These are phyloP conservation scores for Lentinula aciculospora DNA, from an alignment of 768 basidiomycete genomes.

Conservation along the genomic window DNA sequence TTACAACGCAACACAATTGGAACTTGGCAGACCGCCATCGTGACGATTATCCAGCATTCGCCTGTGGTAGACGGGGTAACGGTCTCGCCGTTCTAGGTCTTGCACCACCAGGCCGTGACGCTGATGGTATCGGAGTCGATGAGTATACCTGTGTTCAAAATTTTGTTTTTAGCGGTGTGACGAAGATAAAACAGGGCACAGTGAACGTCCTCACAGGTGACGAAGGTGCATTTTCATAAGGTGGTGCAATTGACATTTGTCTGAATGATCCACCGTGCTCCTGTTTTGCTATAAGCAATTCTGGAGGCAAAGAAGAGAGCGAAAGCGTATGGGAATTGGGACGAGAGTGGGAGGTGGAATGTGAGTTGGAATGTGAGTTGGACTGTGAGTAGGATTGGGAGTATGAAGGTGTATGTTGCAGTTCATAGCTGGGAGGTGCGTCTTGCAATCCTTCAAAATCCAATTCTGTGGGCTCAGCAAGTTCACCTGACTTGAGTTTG, in stretches of 20 bases:
- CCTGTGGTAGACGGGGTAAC: not conserved
- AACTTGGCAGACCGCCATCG: not conserved
- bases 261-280: not conserved
- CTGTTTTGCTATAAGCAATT: not conserved
- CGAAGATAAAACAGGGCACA: not conserved
- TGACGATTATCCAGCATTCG: not conserved
- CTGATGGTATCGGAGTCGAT: not conserved
- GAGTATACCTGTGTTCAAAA: not conserved
- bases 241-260: not conserved
- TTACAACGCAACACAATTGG: not conserved
- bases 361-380: not conserved
- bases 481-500: slow-evolving; percentile 5
- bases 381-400: not conserved
- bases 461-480: not conserved
- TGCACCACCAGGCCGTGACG: not conserved
- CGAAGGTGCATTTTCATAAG: not conserved
- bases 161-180: not conserved
- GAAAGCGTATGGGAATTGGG: not conserved
- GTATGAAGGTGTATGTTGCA: not conserved
- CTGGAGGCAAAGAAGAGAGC: not conserved
- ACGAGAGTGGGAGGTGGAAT: not conserved
- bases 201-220: not conserved
- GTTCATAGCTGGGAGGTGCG: slow-evolving; percentile 8
- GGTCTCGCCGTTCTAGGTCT: not conserved
- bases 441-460: slow-evolving; percentile 3